A percentile compares a stretch with the other conserved stretches of the same genome.
These are phyloP conservation scores for Aspergillus oerlinghausenensis DNA, from an alignment of 2,329 filamentous ascomycete species.

Conservation along the genomic window DNA sequence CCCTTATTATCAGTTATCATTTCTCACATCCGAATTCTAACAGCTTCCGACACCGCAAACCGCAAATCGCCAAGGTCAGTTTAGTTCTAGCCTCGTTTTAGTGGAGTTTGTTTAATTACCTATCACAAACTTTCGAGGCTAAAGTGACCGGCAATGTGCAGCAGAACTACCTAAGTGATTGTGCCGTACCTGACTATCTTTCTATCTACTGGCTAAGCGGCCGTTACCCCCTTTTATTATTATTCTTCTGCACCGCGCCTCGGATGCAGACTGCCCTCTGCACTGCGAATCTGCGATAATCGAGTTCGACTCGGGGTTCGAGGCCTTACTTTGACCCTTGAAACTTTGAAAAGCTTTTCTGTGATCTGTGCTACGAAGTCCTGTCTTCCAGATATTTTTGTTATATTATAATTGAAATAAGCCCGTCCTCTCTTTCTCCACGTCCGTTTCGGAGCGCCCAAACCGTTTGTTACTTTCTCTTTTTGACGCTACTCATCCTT, in stretches of 20 bases:
- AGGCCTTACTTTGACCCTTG: conserved; percentile 3
- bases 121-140: not conserved
- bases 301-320: not conserved
- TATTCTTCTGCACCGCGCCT: not conserved
- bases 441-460: not conserved
- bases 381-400: not conserved
- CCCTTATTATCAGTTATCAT: not conserved
- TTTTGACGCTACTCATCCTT: not conserved
- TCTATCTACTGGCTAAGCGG: conserved; percentile 2
- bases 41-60: not conserved
- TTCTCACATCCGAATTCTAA: not conserved
- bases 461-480: not conserved
- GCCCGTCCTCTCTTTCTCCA: conserved; percentile 3
- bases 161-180: not conserved
- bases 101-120: not conserved
- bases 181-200: conserved; percentile 4
- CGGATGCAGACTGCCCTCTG: not conserved
- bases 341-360: not conserved
- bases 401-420: not conserved
- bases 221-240: conserved; percentile 5
- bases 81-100: not conserved
- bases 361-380: not conserved
- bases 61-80: not conserved
- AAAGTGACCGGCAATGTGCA: not conserved
- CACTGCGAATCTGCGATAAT: not conserved